A percentile compares a stretch with the other conserved stretches of the same genome.
phyloP scores from a whole-genome alignment of 106 monocot species.

The Dendrobium catenatum region DNA sequence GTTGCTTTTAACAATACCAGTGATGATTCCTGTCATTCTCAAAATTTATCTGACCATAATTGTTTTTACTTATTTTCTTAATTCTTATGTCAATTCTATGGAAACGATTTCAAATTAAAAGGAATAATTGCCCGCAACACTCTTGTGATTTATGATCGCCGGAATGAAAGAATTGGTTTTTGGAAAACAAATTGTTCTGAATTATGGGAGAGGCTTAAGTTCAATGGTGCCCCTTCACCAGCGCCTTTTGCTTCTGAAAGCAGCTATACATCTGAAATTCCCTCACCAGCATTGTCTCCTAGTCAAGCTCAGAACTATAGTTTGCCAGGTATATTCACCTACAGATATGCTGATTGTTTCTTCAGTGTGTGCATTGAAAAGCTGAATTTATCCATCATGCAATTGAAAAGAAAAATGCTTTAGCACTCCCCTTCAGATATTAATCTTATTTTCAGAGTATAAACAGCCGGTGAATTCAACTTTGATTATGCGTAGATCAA shows the following conservation, averaged over 20 bases:
- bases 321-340: conserved; percentile 19
- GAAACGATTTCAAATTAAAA: conserved; percentile 18
- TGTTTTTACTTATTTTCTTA: not conserved
- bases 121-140: conserved; percentile 94
- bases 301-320: conserved; percentile 26
- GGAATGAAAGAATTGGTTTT: conserved; percentile 87
- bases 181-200: conserved; percentile 99
- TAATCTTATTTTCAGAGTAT: not conserved
- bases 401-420: not conserved
- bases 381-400: not conserved
- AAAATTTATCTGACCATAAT: not conserved
- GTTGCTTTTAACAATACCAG: not conserved
- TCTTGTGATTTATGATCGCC: conserved; percentile 90
- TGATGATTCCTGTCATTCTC: not conserved
- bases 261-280: conserved; percentile 21
- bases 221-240: conserved; percentile 40
- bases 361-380: not conserved
- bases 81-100: not conserved
- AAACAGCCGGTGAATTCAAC: not conserved
- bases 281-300: conserved; percentile 55
- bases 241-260: conserved; percentile 26
- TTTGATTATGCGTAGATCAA: not conserved
- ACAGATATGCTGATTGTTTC: not conserved
- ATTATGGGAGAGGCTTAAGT: conserved; percentile 52
- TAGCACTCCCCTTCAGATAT: not conserved